Conservation (phyloP, 1,284 basidiomycete species). For the Malassezia obtusa region DNA sequence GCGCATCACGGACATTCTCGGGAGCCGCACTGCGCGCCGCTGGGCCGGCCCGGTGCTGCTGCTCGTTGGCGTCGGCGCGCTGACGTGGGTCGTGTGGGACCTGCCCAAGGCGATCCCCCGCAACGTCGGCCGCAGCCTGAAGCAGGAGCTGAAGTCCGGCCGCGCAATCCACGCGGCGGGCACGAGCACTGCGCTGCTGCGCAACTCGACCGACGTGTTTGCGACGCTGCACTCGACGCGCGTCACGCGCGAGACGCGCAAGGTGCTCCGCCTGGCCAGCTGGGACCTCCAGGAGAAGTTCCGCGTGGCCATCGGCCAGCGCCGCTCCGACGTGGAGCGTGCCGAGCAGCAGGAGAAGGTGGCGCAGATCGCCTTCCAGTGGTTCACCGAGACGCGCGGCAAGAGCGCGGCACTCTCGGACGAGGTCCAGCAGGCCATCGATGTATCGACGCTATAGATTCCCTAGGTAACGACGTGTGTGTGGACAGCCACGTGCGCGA, state of each 20-base stretch:
- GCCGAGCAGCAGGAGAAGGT: constrained; percentile 36
- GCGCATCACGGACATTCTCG: constrained; percentile 57
- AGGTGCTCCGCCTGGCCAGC: constrained; percentile 81
- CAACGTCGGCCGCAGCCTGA: constrained; percentile 52
- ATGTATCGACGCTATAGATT: neutral
- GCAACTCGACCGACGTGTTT: constrained; percentile 50
- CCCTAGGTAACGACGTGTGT: neutral
- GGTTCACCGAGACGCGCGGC: constrained; percentile 27
- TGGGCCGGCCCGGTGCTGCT: constrained; percentile 82
- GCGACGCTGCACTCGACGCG: constrained; percentile 63
- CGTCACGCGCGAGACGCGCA: constrained; percentile 76
- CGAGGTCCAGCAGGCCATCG: constrained; percentile 1
- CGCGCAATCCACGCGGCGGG: neutral
- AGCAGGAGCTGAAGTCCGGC: constrained; percentile 23
- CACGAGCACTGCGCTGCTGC: constrained; percentile 1
- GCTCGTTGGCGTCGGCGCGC: constrained; percentile 61
- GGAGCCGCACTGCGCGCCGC: constrained; percentile 68
- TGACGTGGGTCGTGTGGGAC: constrained; percentile 76
- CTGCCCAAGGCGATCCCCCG: constrained; percentile 82
- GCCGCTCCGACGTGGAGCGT: constrained; percentile 52
- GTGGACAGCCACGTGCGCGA: neutral
- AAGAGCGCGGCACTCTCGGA: neutral
- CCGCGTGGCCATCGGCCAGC: constrained; percentile 66
- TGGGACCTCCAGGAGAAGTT: constrained; percentile 85
- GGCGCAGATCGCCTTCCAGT: constrained; percentile 27